Base-by-base conservation (phyloP, 2,329 filamentous ascomycete species). In the Thelonectria olida region DNA sequence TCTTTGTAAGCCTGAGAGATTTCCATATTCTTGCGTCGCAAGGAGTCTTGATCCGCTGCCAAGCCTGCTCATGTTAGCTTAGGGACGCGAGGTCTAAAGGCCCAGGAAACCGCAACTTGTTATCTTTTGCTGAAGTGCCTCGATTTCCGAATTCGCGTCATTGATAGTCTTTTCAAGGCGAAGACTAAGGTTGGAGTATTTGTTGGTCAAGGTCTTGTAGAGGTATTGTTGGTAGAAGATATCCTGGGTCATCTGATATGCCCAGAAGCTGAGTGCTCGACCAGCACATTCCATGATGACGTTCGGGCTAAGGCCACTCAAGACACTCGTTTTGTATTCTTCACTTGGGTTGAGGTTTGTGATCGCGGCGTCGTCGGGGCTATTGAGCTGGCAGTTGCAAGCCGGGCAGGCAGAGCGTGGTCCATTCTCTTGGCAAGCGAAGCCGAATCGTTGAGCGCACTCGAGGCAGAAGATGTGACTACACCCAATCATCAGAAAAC, bases 271-370 rank as follows among this genome's bases (percentile, higher is more conserved):
- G 65, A 97, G 77, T 1, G 90, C 93, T 67, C 92, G 85, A 5
- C 90, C 88, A 20, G 92, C 91, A 76, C 93, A 96, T 69, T 97
- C 94, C 85, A 97, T 93, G 65, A 97, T 91, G 27, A 90, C 83
- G 31, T 85, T 89, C 1, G 95, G 95, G 62, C 88, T 92, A 1
- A 97, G 79, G 0, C 95, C 95, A 71, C 92, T 93, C 10, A 97
- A 81, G 0, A 96, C 86, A 62, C 90, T 94, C 0, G 92, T 93
- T 76, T 97, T 97, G 81, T 96, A 97, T 67, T 96, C 93, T 71
- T 97, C 94, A 0, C 88, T 89, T 0, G 93, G 93, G 62, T 90
- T 91, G 39, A 97, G 82, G 27, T 88, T 84, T 1, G 90, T 86
- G 19, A 90, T 82, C 9, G 91, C 87, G 4, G 89, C 91, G 78